Base-by-base conservation (phyloP, 1,284 basidiomycete genomes). In the Retiboletus fuscus region DNA sequence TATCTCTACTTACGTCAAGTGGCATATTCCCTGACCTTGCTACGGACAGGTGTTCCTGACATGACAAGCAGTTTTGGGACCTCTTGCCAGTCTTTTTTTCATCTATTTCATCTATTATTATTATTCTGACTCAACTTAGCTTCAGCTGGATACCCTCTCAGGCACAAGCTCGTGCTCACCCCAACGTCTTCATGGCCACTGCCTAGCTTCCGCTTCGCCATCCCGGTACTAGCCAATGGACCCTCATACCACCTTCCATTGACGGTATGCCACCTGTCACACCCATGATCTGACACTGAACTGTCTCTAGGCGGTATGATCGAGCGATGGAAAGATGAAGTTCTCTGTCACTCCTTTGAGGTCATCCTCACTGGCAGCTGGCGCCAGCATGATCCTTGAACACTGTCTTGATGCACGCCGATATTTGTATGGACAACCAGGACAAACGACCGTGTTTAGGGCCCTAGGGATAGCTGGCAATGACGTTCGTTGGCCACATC, bases 301-400 rank as follows among this genome's bases (percentile, higher is more conserved):
- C 34, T 39, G 7, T 39, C 34, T 39, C 34, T 39, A 39, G 90
- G 95, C 18, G 95, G 94, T 3, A 83, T 89, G 0, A 91, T 96
- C 41, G 95, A 97, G 82, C 86, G 94, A 34, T 96, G 95, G 95
- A 94, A 96, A 80, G 94, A 96, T 77, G 82, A 87, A 8, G 82
- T 79, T 3, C 94, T 95, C 83, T 86, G 93, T 47, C 84, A 83
- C 5, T 92, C 90, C 74, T 96, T 92, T 79, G 81, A 82, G 5
- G 85, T 89, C 64, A 94, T 96, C 68, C 83, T 96, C 24, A 79
- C 81, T 22, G 93, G 93, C 0, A 83, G 90, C 47, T 95, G 93
- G 92, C 84, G 86, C 34, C 83, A 87, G 43, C 91, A 95, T 78
- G 91, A 95, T 80, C 89, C 93, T 4, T 94, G 86, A 87, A 64